phyloP scores from a whole-genome alignment of 306 rosid species.

The cucumber (Cucumis sativus) region Cucumber_9930_V3 NC_026660.2:9712501-9713000 shows the following conservation, averaged over 20 bases:
- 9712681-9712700: neutral
- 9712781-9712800: neutral
- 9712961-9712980: constrained; percentile 59
- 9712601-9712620: too few relatives aligned
- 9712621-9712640: too few relatives aligned
- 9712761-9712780: neutral
- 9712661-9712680: neutral
- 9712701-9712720: neutral
- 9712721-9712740: neutral
- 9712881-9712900: constrained; percentile 32
- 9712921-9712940: constrained; percentile 39
- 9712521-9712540: too few relatives aligned
- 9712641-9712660: too few relatives aligned
- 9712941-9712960: constrained; percentile 58
- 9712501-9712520: too few relatives aligned
- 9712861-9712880: constrained; percentile 61
- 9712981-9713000: constrained; percentile 55
- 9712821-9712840: neutral
- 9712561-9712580: too few relatives aligned
- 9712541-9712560: too few relatives aligned
- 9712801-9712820: neutral
- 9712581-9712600: too few relatives aligned
- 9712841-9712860: constrained; percentile 57
- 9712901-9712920: constrained; percentile 28
- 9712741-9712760: neutral